Evolutionary conservation across 2,329 filamentous ascomycete species (phyloP).

Genomic region (Coniochaeta sp.): DNA sequence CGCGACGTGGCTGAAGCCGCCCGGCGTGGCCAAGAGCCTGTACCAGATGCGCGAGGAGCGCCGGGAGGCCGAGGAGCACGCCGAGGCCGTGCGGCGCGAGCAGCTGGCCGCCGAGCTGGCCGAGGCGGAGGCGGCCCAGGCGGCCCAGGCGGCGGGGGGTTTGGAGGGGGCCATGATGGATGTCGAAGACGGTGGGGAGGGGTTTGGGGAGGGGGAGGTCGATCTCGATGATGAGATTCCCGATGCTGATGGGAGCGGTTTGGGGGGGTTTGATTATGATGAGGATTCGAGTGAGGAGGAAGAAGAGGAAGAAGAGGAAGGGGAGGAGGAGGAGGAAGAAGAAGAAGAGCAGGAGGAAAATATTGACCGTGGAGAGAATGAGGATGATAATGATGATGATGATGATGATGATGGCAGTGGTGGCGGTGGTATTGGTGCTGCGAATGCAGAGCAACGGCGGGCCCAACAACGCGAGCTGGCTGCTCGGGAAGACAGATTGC

Average conservation of each 20-base stretch:
- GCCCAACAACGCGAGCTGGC: conserved; percentile 34
- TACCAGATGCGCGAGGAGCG: conserved; percentile 86
- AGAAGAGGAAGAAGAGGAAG: conserved; percentile 30
- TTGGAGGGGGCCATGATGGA: conserved; percentile 27
- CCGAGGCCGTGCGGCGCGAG: conserved; percentile 65
- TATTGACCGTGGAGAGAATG: conserved; percentile 16
- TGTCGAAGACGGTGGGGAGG: conserved; percentile 27
- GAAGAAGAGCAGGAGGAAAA: conserved; percentile 31
- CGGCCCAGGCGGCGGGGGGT: conserved; percentile 23
- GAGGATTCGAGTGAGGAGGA: conserved; percentile 35
- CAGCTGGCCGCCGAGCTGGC: conserved; percentile 67
- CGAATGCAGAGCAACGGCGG: conserved; percentile 13
- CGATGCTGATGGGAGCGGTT: conserved; percentile 41
- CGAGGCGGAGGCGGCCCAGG: conserved; percentile 48
- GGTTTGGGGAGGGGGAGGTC: conserved; percentile 35
- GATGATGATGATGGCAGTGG: conserved; percentile 21
- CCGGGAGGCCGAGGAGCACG: conserved; percentile 79
- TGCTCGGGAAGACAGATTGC: conserved; percentile 44
- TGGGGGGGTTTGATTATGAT: conserved; percentile 41
- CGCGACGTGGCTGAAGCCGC: conserved; percentile 82
- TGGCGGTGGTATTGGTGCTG: conserved; percentile 19
- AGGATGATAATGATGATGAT: conserved; percentile 25
- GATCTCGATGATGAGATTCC: conserved; percentile 71
- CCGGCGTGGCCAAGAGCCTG: conserved; percentile 81
- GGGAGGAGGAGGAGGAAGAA: conserved; percentile 34